Conservation (phyloP, 176 grass and related monocot species). For the Cenchrus purpureus region DNA sequence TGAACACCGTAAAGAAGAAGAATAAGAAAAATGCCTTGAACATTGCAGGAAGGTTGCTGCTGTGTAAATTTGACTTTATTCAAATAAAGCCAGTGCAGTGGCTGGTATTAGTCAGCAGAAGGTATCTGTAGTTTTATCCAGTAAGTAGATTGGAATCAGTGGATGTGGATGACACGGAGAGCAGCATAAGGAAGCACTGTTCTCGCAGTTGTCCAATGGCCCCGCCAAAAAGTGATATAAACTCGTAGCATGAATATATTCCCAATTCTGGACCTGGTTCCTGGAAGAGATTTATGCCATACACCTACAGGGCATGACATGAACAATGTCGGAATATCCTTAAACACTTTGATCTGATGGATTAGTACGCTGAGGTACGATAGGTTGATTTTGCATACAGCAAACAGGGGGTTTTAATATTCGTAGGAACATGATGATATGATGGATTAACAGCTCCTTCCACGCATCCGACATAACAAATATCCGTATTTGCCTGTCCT, state of each 20-base stretch:
- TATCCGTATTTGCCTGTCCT: background rate
- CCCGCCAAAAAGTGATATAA: background rate
- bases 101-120: background rate
- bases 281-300: background rate
- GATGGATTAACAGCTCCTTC: background rate
- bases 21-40: background rate
- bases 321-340: conserved; percentile 8
- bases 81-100: background rate
- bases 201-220: conserved; percentile 20
- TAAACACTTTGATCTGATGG: background rate
- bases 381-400: conserved; percentile 5
- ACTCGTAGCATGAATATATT: conserved; percentile 27
- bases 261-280: background rate
- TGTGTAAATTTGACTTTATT: background rate
- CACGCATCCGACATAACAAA: background rate
- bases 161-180: conserved; percentile 3
- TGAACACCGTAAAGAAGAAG: background rate
- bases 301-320: background rate
- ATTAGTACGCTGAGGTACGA: background rate
- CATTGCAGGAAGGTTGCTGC: background rate
- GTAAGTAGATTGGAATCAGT: background rate
- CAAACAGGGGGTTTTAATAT: background rate
- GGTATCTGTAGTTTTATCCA: conserved; percentile 18
- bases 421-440: background rate
- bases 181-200: background rate